Conservation (phyloP, 176 grass and related monocot genomes). For the Raddia distichophylla region DNA sequence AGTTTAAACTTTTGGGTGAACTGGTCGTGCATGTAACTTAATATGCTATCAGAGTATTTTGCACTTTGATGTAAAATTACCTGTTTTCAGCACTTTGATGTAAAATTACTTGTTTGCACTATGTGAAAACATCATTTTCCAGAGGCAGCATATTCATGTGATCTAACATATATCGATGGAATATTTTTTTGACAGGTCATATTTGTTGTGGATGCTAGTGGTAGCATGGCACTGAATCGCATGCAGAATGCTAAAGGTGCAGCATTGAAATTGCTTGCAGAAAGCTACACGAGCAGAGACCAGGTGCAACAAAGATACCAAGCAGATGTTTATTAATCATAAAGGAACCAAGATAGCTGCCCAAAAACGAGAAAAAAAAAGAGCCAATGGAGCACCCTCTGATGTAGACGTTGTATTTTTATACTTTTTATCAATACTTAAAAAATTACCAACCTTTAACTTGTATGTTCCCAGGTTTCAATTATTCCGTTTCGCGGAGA, state of each 20-base stretch:
- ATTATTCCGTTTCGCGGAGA: slow-evolving; percentile 99
- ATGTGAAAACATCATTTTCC: background rate
- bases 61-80: no score
- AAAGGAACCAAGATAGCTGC: background rate
- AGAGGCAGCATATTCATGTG: background rate
- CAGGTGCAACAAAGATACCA: slow-evolving; percentile 51
- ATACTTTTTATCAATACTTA: background rate
- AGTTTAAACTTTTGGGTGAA: no score
- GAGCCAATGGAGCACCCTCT: background rate
- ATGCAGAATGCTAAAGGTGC: slow-evolving; percentile 99
- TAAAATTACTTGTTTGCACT: slow-evolving; percentile 18
- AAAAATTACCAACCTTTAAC: background rate
- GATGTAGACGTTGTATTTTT: background rate
- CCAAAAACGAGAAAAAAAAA: background rate
- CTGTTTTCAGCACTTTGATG: no score
- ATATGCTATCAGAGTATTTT: no score
- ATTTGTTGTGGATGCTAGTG: slow-evolving; percentile 98
- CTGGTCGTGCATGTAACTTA: no score
- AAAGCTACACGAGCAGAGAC: slow-evolving; percentile 99
- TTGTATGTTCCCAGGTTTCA: slow-evolving; percentile 63
- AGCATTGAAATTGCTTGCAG: slow-evolving; percentile 87
- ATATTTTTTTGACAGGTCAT: slow-evolving; percentile 70
- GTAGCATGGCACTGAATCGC: slow-evolving; percentile 98
- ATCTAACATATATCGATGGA: slow-evolving; percentile 2
- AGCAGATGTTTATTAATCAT: background rate